Conservation (phyloP, 495 filamentous ascomycete species). For the Penicillium maclennaniae region DNA sequence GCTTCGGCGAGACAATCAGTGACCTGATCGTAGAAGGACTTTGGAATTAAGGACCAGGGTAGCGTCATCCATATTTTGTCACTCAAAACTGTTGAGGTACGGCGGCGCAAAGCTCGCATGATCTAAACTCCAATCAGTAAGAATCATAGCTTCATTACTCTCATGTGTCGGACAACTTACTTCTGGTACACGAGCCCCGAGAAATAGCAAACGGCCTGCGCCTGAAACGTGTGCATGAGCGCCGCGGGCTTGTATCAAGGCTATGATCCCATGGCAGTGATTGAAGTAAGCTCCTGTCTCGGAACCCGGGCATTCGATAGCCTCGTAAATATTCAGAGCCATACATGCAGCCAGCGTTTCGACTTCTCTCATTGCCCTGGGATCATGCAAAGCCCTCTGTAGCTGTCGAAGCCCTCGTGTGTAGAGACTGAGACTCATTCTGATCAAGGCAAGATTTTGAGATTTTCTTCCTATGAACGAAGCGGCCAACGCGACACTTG, state of each 20-base stretch:
- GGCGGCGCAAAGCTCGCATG: too few relatives aligned
- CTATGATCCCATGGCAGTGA: constrained; percentile 30
- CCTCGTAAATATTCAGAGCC: constrained; percentile 34
- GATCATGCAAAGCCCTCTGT: constrained; percentile 29
- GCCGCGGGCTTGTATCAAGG: constrained; percentile 31
- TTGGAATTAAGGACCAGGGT: too few relatives aligned
- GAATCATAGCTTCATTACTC: too few relatives aligned
- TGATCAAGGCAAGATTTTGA: constrained; percentile 15
- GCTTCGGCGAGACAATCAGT: too few relatives aligned
- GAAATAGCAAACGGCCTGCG: constrained; percentile 28
- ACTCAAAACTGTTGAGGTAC: too few relatives aligned
- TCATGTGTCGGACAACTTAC: too few relatives aligned
- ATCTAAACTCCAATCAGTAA: too few relatives aligned
- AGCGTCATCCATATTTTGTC: too few relatives aligned
- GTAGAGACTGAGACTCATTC: constrained; percentile 31
- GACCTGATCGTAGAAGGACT: too few relatives aligned
- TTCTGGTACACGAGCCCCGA: background rate
- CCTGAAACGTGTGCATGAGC: constrained; percentile 25
- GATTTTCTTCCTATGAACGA: too few relatives aligned
- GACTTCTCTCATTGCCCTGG: constrained; percentile 23
- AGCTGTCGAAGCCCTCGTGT: constrained; percentile 29
- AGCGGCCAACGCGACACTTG: too few relatives aligned
- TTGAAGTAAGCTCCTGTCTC: constrained; percentile 23
- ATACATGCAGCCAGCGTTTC: constrained; percentile 35
- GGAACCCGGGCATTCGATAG: constrained; percentile 31